Evolutionary conservation across 1,284 basidiomycete genomes (phyloP).

Genomic region (Termitomyces sp.): DNA sequence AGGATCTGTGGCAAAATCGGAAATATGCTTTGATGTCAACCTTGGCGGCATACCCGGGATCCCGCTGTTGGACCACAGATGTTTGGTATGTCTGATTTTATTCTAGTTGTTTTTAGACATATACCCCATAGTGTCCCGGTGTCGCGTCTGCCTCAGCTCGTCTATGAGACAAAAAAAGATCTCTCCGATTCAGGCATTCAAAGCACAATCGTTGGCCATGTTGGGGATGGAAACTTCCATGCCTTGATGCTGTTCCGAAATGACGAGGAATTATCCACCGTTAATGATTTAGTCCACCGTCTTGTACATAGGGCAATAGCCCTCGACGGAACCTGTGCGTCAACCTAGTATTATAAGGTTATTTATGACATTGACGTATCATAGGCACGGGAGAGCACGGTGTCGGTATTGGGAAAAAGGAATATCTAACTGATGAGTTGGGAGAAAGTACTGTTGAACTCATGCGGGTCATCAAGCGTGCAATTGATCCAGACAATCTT

Average conservation of each 20-base stretch:
- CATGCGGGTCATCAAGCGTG: slow-evolving; percentile 74
- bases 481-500: slow-evolving; percentile 72
- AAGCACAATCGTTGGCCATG: slow-evolving; percentile 80
- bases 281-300: slow-evolving; percentile 60
- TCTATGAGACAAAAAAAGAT: slow-evolving; percentile 75
- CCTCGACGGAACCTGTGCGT: slow-evolving; percentile 68
- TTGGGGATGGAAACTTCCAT: slow-evolving; percentile 82
- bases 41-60: slow-evolving; percentile 58
- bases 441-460: slow-evolving; percentile 73
- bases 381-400: slow-evolving; percentile 52
- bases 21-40: slow-evolving; percentile 83
- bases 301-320: slow-evolving; percentile 63
- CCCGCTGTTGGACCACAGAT: slow-evolving; percentile 81
- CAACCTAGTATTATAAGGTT: neutral
- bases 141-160: slow-evolving; percentile 62
- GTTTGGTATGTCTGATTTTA: slow-evolving; percentile 53
- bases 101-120: neutral
- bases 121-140: slow-evolving; percentile 66
- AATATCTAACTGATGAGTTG: slow-evolving; percentile 69
- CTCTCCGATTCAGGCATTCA: slow-evolving; percentile 54
- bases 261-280: slow-evolving; percentile 53
- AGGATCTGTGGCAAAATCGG: slow-evolving; percentile 80
- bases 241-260: slow-evolving; percentile 62
- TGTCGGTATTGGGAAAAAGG: slow-evolving; percentile 76
- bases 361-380: neutral